phyloP scores from a whole-genome alignment of 176 grass and related monocot species.

The Carex scoparia region DNA sequence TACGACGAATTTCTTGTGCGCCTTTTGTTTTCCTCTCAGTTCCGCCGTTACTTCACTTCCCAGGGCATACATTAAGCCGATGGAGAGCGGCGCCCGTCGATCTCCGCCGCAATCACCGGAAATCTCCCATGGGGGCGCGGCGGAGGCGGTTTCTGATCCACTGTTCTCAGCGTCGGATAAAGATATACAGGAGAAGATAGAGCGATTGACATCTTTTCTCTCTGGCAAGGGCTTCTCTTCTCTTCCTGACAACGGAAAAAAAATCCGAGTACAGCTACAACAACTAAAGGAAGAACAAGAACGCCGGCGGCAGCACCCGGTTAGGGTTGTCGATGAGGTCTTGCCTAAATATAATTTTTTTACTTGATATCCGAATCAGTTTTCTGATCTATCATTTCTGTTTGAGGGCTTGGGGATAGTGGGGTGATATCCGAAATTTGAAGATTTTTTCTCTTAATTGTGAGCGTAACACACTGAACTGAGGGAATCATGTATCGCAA shows the following conservation, averaged over 20 bases:
- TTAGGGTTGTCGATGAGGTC: constrained; percentile 18
- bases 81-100: background rate
- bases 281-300: constrained; percentile 11
- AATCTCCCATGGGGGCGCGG: background rate
- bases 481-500: background rate
- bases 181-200: constrained; percentile 8
- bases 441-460: background rate
- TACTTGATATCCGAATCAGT: background rate
- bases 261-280: background rate
- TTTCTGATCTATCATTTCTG: background rate
- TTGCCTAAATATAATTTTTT: background rate
- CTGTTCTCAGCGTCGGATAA: background rate
- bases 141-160: background rate
- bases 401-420: constrained; percentile 6
- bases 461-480: background rate
- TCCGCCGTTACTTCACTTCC: background rate
- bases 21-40: background rate
- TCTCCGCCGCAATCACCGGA: background rate
- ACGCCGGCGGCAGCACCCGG: background rate
- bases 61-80: background rate
- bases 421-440: background rate
- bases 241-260: constrained; percentile 21
- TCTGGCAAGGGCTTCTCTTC: background rate
- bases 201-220: background rate
- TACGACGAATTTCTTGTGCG: background rate